Conservation (phyloP, 2,329 filamentous ascomycete genomes). For the Fusarium sacchari region DNA sequence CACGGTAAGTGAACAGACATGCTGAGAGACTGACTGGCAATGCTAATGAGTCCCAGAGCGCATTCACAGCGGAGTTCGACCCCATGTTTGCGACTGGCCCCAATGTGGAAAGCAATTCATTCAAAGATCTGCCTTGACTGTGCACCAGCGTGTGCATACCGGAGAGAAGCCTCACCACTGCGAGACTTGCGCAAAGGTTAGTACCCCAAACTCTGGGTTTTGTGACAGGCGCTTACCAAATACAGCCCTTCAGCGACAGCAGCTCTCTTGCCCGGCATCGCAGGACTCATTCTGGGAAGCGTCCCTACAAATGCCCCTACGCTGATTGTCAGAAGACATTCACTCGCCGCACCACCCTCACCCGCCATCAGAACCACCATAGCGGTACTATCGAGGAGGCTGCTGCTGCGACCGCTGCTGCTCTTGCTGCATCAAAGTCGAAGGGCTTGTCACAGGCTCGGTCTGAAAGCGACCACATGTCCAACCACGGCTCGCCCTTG, state of each 20-base stretch:
- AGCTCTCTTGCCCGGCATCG: conserved; percentile 93
- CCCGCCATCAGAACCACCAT: conserved; percentile 94
- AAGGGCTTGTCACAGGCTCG: conserved; percentile 60
- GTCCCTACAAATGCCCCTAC: conserved; percentile 97
- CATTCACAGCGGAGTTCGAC: conserved; percentile 90
- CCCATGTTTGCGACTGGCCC: conserved; percentile 90
- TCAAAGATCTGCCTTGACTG: conserved; percentile 92
- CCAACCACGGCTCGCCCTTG: conserved; percentile 76
- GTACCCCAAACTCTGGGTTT: conserved; percentile 31
- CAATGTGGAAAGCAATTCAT: conserved; percentile 97
- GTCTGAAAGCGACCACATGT: conserved; percentile 77
- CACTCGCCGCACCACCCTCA: conserved; percentile 92
- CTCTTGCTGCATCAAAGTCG: conserved; percentile 69
- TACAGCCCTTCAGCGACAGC: conserved; percentile 94
- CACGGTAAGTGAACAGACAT: conserved; percentile 75
- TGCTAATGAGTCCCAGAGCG: conserved; percentile 73
- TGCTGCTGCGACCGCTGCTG: conserved; percentile 86
- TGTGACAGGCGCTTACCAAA: conserved; percentile 16
- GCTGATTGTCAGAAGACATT: conserved; percentile 99
- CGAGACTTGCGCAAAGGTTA: conserved; percentile 93
- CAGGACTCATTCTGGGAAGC: conserved; percentile 92
- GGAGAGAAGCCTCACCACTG: conserved; percentile 99
- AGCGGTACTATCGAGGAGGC: conserved; percentile 95
- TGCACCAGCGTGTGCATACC: conserved; percentile 94
- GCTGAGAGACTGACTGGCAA: not conserved